phyloP scores from a whole-genome alignment of 2,329 filamentous ascomycete species.

The Colletotrichum sublineola region DNA sequence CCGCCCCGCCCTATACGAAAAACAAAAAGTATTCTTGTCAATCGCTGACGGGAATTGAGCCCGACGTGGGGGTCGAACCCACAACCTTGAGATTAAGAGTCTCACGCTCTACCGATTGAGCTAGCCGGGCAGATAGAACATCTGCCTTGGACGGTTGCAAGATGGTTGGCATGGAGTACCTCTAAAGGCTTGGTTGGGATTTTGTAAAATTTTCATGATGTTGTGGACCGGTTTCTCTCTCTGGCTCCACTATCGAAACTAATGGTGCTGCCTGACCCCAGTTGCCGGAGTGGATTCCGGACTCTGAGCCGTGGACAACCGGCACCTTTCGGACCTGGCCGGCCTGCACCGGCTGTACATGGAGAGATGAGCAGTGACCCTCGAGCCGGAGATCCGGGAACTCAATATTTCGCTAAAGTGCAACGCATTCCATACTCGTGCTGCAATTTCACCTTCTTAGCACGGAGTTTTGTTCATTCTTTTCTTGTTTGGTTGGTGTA shows the following conservation, averaged over 20 bases:
- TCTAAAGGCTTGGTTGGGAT: background rate
- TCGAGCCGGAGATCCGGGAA: too few relatives aligned
- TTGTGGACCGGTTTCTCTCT: slow-evolving; percentile 12
- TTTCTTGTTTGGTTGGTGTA: too few relatives aligned
- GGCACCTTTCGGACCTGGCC: background rate
- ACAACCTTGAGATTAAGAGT: slow-evolving; percentile 75
- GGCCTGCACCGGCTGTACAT: background rate
- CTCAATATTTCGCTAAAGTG: background rate
- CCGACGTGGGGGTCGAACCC: slow-evolving; percentile 60
- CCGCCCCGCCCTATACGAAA: background rate
- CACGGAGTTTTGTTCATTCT: too few relatives aligned
- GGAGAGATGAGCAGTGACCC: background rate
- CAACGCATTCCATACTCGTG: background rate
- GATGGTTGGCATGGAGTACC: fast-evolving
- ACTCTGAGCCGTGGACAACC: background rate
- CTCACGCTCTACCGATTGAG: slow-evolving; percentile 82
- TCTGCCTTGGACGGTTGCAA: slow-evolving; percentile 25
- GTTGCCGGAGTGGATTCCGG: background rate
- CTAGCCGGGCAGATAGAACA: slow-evolving; percentile 63
- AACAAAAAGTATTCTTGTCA: slow-evolving; percentile 10
- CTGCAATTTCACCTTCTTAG: background rate
- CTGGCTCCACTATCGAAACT: background rate
- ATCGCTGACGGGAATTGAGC: slow-evolving; percentile 45
- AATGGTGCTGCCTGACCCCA: background rate
- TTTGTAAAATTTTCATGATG: slow-evolving; percentile 20